phyloP scores from a whole-genome alignment of 176 grass and related monocot species.

The Luzula sylvatica region DNA sequence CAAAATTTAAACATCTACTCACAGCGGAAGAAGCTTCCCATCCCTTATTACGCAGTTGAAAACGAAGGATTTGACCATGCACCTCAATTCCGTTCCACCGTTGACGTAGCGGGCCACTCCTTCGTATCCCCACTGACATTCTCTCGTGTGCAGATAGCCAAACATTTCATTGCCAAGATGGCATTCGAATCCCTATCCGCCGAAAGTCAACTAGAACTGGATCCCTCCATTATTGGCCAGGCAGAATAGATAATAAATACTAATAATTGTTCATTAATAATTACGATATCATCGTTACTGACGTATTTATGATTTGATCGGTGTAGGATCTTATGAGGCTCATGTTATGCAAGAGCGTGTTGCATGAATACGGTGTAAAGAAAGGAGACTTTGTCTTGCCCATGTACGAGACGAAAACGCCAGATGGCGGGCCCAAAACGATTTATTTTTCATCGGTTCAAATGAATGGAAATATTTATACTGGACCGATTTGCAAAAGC shows the following conservation, averaged over 20 bases:
- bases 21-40: not conserved
- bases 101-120: constrained; percentile 22
- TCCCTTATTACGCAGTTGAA: constrained; percentile 28
- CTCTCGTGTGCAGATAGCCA: constrained; percentile 40
- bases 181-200: constrained; percentile 27
- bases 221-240: constrained; percentile 27
- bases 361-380: constrained; percentile 53
- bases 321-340: no score
- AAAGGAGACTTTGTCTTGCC: constrained; percentile 18
- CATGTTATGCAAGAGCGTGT: constrained; percentile 67
- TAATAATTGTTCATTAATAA: no score
- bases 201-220: not conserved
- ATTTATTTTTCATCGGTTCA: constrained; percentile 34
- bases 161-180: constrained; percentile 38
- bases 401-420: constrained; percentile 19
- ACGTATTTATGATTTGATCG: no score
- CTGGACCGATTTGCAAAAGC: constrained; percentile 28
- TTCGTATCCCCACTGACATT: constrained; percentile 31
- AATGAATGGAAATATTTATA: constrained; percentile 35
- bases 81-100: constrained; percentile 32
- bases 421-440: not conserved
- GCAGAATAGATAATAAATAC: no score
- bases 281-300: no score
- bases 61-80: constrained; percentile 20
- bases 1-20: not conserved